Conservation (phyloP, 495 filamentous ascomycete species). For the Wilcoxina mikolae region DNA sequence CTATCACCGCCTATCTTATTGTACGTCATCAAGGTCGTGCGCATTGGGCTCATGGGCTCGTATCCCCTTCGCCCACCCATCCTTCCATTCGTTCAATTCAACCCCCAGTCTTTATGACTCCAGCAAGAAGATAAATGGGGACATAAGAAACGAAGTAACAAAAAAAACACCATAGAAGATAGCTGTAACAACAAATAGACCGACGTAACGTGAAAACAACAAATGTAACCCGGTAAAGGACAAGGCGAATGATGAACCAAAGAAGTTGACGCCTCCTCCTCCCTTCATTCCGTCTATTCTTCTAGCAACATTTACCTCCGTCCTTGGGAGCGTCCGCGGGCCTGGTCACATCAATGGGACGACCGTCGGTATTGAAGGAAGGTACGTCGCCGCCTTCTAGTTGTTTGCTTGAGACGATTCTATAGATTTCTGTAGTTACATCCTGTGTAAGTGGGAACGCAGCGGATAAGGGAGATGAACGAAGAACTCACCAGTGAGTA, state of each 20-base stretch:
- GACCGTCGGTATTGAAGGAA: conserved; percentile 56
- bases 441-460: background rate
- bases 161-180: conserved; percentile 5
- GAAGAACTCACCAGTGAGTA: conserved; percentile 67
- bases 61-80: background rate
- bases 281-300: background rate
- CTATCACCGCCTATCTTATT: background rate
- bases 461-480: background rate
- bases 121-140: background rate
- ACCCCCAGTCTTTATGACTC: background rate
- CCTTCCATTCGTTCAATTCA: background rate
- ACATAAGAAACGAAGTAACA: conserved; percentile 1
- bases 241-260: conserved; percentile 2
- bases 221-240: conserved; percentile 1
- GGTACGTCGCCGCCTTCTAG: conserved; percentile 68
- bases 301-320: conserved; percentile 71
- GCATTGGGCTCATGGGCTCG: background rate
- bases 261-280: background rate
- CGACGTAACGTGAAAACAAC: conserved; percentile 2
- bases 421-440: conserved; percentile 72
- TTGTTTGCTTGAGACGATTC: conserved; percentile 95
- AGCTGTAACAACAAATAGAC: conserved; percentile 3
- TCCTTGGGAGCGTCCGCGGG: conserved; percentile 61
- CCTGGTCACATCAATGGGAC: conserved; percentile 69
- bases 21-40: background rate